phyloP scores from a whole-genome alignment of 768 basidiomycete genomes.

The Gyrodon lividus region DNA sequence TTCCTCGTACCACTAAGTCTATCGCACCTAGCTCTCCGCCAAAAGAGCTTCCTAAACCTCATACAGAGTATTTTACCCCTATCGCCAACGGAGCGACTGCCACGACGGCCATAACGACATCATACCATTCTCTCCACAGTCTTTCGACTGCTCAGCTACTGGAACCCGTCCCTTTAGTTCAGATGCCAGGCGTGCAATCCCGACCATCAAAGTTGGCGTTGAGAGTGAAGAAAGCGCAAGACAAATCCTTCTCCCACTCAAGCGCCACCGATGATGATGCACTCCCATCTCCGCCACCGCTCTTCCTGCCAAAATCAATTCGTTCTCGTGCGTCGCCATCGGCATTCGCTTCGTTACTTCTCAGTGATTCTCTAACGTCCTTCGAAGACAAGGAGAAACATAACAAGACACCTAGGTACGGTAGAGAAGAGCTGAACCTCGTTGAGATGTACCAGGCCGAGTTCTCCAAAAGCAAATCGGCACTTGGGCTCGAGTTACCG shows the following conservation, averaged over 20 bases:
- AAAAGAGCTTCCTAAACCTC: conserved; percentile 42
- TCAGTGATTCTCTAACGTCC: conserved; percentile 48
- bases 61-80: conserved; percentile 72
- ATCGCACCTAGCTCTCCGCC: conserved; percentile 22
- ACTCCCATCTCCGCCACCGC: conserved; percentile 43
- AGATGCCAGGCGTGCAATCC: conserved; percentile 32
- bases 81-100: conserved; percentile 82
- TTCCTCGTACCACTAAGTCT: conserved; percentile 26
- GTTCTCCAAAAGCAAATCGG: conserved; percentile 30
- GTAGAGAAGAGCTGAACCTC: conserved; percentile 31
- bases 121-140: conserved; percentile 69
- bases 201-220: conserved; percentile 74
- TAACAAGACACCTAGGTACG: conserved; percentile 28
- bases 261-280: conserved; percentile 40
- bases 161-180: conserved; percentile 22
- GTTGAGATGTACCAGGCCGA: conserved; percentile 30
- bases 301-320: conserved; percentile 55
- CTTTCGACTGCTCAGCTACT: conserved; percentile 41
- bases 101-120: conserved; percentile 82
- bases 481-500: conserved; percentile 17
- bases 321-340: conserved; percentile 75
- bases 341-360: conserved; percentile 70
- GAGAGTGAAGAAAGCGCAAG: conserved; percentile 64
- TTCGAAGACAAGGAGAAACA: conserved; percentile 38
- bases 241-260: conserved; percentile 37